Evolutionary conservation across 257 asterid genomes (phyloP), one percentile per base, ranked within the genome.

Genomic region (Ligustrum vulgare): DNA sequence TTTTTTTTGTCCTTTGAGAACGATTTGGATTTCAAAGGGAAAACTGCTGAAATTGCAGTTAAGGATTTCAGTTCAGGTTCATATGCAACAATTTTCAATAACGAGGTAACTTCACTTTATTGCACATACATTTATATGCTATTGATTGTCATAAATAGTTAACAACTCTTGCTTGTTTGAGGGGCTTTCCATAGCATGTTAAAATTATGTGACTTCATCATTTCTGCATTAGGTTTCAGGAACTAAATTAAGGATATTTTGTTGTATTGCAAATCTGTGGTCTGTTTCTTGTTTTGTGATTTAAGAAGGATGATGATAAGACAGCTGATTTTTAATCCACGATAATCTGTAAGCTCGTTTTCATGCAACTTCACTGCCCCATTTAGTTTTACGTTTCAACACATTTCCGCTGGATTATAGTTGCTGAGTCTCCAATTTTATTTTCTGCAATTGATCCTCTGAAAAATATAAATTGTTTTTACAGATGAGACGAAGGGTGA

Each of bases 21-120:
- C 76, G 98, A 95, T 87, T 86, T 91, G 85, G 87, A 97, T 10
- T 85, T 86, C 69, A 87, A 87, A 83, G 86, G 89, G 16, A 90
- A 87, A 85, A 81, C 88, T 65, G 79, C 96, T 73, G 98, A 95
- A 91, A 81, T 95, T 80, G 86, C 90, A 25, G 87, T 91, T 69
- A 83, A 85, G 82, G 97, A 93, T 87, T 93, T 91, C 82, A 86
- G 94, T 81, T 91, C 89, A 35, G 98, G 89, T 70, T 93, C 97
- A 13, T 93, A 91, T 74, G 91, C 89, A 73, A 91, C 97, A 41
- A 82, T 91, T 45, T 91, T 90, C 82, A 81, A 77, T 69, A 91
- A 87, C 62, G 99, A 94, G 98, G 98, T 93, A 84, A 54, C 66
- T n/a, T 54, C 60, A 18, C 13, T 32, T 15, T 72, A 25, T 13